phyloP scores from a whole-genome alignment of 345 rosid genomes.

The Murraya paniculata region DNA sequence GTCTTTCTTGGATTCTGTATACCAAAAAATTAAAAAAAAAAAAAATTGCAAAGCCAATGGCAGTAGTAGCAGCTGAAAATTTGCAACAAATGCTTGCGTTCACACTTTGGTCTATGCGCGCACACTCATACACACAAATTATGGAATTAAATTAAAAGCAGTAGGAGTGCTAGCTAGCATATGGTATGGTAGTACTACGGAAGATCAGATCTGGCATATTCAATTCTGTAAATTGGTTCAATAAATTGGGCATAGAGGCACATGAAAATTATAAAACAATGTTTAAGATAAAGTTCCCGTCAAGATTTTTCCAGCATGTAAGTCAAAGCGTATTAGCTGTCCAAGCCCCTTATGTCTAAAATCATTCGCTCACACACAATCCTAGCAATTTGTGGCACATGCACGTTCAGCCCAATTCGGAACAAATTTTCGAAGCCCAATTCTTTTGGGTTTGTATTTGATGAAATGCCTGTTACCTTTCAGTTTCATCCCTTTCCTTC shows the following conservation, averaged over 20 bases:
- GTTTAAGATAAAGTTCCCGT: background rate
- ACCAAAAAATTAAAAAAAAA: background rate
- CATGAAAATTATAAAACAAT: slow-evolving; percentile 3
- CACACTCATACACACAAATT: background rate
- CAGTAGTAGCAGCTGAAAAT: background rate
- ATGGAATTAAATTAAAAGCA: background rate
- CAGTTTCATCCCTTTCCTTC: too few species aligned
- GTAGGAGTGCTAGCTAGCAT: background rate
- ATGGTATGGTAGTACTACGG: slow-evolving; percentile 15
- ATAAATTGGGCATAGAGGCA: background rate
- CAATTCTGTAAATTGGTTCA: background rate
- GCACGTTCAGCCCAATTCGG: too few species aligned
- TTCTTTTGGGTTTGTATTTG: too few species aligned
- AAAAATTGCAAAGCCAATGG: background rate
- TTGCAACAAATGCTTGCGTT: background rate
- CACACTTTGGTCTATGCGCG: background rate
- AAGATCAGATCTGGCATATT: slow-evolving; percentile 32
- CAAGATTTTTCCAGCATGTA: slow-evolving; percentile 12
- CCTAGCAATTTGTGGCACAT: too few species aligned
- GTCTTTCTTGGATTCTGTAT: slow-evolving; percentile 6
- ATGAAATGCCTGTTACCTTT: too few species aligned
- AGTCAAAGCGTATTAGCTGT: slow-evolving; percentile 18
- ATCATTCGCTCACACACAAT: too few species aligned
- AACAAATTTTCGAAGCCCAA: too few species aligned
- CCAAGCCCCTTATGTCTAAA: background rate